Conservation (phyloP, 805 yeast genomes). For the Candida maesae region DNA sequence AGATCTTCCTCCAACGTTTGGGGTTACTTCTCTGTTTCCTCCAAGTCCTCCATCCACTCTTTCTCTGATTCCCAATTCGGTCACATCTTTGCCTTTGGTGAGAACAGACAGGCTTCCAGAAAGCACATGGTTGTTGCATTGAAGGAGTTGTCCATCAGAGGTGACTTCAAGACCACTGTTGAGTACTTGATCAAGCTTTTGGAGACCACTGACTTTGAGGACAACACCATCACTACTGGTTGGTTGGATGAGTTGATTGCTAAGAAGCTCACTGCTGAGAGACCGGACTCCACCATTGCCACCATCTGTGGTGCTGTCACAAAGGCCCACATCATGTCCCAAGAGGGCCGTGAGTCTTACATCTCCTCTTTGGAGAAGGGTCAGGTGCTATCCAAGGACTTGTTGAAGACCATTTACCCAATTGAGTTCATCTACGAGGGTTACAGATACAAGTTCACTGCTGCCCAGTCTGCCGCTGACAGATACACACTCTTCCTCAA, state of each 20-base stretch:
- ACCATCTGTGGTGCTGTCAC: constrained; percentile 97
- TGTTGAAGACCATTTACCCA: constrained; percentile 83
- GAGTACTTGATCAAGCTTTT: constrained; percentile 92
- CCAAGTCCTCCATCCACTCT: constrained; percentile 95
- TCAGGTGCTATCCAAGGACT: constrained; percentile 82
- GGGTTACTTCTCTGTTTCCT: constrained; percentile 98
- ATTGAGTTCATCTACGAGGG: constrained; percentile 96
- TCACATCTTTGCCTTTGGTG: constrained; percentile 98
- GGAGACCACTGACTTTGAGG: constrained; percentile 96
- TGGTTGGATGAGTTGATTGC: constrained; percentile 97
- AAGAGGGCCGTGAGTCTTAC: constrained; percentile 66
- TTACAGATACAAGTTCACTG: constrained; percentile 88
- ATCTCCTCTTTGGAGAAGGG: constrained; percentile 84
- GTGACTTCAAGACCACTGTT: constrained; percentile 97
- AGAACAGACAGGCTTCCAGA: constrained; percentile 95
- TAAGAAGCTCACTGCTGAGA: constrained; percentile 91
- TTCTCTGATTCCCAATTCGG: constrained; percentile 99
- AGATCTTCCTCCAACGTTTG: constrained; percentile 97
- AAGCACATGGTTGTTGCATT: constrained; percentile 99
- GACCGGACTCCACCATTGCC: constrained; percentile 90
- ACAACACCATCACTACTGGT: constrained; percentile 95
- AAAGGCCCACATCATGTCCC: constrained; percentile 82
- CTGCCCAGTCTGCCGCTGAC: constrained; percentile 86
- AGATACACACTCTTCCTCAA: constrained; percentile 86
- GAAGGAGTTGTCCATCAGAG: constrained; percentile 93